These are phyloP conservation scores for Saposhnikovia divaricata DNA, from an alignment of 129 eudicot species.

Conservation along the genomic window DNA sequence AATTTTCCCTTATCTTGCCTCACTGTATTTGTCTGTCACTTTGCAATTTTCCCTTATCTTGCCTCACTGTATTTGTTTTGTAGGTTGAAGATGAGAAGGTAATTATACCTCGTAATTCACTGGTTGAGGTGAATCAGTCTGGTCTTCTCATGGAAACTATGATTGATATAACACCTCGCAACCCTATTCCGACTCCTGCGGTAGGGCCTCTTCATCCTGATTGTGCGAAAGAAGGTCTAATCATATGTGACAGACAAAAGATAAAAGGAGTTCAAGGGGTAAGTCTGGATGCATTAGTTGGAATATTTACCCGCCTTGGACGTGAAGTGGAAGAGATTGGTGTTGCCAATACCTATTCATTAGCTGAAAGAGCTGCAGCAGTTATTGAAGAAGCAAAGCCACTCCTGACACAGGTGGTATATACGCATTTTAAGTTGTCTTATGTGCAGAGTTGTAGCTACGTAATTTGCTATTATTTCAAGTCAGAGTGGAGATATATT, in stretches of 20 bases:
- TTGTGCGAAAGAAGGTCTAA: constrained; percentile 75
- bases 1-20: not conserved
- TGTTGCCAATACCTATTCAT: constrained; percentile 61
- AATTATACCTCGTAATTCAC: constrained; percentile 69
- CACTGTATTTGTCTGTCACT: constrained; percentile 7
- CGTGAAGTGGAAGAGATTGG: constrained; percentile 84
- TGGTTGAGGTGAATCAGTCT: constrained; percentile 89
- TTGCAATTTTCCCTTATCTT: no score
- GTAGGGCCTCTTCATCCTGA: constrained; percentile 68
- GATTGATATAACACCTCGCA: constrained; percentile 84
- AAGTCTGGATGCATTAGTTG: constrained; percentile 86
- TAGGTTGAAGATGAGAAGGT: constrained; percentile 90
- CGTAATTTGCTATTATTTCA: no score
- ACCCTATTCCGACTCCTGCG: constrained; percentile 79
- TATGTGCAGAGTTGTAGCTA: not conserved
- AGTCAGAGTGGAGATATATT: not conserved
- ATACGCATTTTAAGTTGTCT: not conserved
- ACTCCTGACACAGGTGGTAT: constrained; percentile 68
- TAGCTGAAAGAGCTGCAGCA: constrained; percentile 62
- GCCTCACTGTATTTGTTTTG: constrained; percentile 13
- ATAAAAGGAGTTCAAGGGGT: constrained; percentile 79
- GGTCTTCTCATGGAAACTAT: constrained; percentile 93
- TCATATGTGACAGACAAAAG: constrained; percentile 76
- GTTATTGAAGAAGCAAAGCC: constrained; percentile 85
- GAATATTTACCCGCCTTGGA: constrained; percentile 81